phyloP scores from a whole-genome alignment of 805 yeast species.

The Candida coleopterorum region DNA sequence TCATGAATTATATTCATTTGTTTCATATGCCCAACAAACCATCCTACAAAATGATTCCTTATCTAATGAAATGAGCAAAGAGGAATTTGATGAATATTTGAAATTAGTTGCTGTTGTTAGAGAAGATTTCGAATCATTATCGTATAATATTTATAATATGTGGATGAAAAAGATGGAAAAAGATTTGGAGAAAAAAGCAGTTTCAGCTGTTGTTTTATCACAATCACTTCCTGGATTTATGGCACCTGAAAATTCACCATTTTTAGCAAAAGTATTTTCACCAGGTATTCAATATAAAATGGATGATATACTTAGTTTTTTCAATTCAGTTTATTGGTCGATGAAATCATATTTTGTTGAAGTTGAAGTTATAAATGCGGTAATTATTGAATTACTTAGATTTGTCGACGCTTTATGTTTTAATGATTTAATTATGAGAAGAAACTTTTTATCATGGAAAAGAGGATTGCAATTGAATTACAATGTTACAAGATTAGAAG shows the following conservation, averaged over 20 bases:
- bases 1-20: conserved; percentile 92
- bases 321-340: conserved; percentile 88
- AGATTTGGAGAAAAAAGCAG: conserved; percentile 82
- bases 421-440: conserved; percentile 91
- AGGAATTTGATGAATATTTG: conserved; percentile 85
- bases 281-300: conserved; percentile 72
- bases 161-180: conserved; percentile 96
- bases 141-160: conserved; percentile 90
- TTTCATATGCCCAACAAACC: conserved; percentile 89
- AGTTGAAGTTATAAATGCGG: conserved; percentile 76
- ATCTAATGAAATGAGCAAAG: conserved; percentile 79
- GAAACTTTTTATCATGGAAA: conserved; percentile 94
- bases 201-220: conserved; percentile 91
- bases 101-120: conserved; percentile 85
- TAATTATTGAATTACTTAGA: conserved; percentile 74
- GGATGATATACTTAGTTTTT: conserved; percentile 89
- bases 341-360: conserved; percentile 90
- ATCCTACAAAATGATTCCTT: conserved; percentile 78
- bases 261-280: conserved; percentile 77
- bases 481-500: conserved; percentile 93
- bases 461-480: conserved; percentile 95
- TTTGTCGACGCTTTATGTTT: conserved; percentile 91
- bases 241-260: conserved; percentile 78
- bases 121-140: conserved; percentile 89
- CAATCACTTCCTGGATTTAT: conserved; percentile 95